Conservation (phyloP, 345 rosid genomes). For the Pistacia integerrima region DNA sequence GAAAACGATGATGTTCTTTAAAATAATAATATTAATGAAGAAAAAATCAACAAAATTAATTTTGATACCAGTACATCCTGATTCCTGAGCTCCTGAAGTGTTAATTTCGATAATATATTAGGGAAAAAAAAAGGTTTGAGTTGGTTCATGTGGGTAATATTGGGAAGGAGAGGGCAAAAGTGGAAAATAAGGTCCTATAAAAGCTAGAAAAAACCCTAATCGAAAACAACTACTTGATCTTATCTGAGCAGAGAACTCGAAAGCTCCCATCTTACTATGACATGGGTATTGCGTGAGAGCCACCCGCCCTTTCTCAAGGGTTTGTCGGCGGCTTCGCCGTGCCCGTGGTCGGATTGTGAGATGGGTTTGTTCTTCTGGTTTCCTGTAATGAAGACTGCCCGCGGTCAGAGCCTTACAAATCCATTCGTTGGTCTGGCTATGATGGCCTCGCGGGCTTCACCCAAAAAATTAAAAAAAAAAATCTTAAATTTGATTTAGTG, state of each 20-base stretch:
- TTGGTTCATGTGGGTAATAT: neutral
- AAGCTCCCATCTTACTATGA: neutral
- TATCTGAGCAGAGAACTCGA: conserved; percentile 63
- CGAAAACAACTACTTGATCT: conserved; percentile 65
- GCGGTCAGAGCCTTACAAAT: conserved; percentile 56
- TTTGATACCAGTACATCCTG: too few species aligned
- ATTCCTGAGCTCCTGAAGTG: too few species aligned
- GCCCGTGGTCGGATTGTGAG: conserved; percentile 7
- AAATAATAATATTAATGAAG: too few species aligned
- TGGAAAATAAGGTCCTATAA: conserved; percentile 10
- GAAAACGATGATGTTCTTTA: too few species aligned
- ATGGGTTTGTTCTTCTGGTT: conserved; percentile 19
- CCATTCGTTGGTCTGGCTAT: conserved; percentile 34
- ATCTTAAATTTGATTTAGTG: neutral
- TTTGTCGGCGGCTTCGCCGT: conserved; percentile 53
- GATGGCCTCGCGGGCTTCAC: conserved; percentile 75
- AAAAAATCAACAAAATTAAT: too few species aligned
- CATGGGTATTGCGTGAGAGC: conserved; percentile 18
- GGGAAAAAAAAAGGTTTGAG: too few species aligned
- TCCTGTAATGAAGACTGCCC: conserved; percentile 81
- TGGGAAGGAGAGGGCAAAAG: conserved; percentile 6
- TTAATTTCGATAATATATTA: too few species aligned
- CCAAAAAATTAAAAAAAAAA: neutral
- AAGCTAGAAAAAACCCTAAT: neutral
- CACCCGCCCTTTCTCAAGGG: conserved; percentile 30